Evolutionary conservation across 1,284 basidiomycete species (phyloP), one percentile per base, ranked within the genome.

Genomic region (Ganoderma resinaceum): DNA sequence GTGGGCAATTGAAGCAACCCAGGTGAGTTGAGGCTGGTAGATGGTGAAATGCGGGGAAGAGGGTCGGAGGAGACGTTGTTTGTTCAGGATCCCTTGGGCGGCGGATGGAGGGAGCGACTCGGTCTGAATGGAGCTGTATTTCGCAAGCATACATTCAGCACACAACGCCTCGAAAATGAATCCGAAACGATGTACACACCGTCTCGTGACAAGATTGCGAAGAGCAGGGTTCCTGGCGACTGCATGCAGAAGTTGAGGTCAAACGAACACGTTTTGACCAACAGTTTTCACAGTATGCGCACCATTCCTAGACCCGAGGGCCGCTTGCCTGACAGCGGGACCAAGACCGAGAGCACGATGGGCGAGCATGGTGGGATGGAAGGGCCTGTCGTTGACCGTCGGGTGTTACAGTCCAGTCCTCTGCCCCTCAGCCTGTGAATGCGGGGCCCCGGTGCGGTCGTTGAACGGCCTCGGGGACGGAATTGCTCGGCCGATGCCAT

Each of bases 21-120:
- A 98, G 55, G 97, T 99, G 59, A 96, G 81, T 80, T 98, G 97
- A 26, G 95, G 96, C 80, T 98, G 94, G 84, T 99, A 99, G 82
- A 99, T 98, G 61, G 95, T 95, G 76, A 97, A 93, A 81, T 98
- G 96, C 29, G 98, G 97, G 76, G 92, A 94, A 67, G 87, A 92
- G 23, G 98, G 97, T 37, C 97, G 92, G 62, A 86, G 84, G 62
- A 93, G 83, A 72, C 97, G 91, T 81, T 98, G 96, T 72, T 88
- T 80, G 85, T 99, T 97, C 72, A 99, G 85, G 72, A 97, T 90
- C 6, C 86, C 86, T 57, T 84, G 81, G 60, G 88, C 84, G 1
- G 89, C 86, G 0, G 89, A 83, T 1, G 89, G 84, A 8, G 90
- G 83, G 7, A 91, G 71, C 0, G 90, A 89, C 76, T 92, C 81